Percentiles rank a stretch among this genome's conserved stretches.
These are phyloP conservation scores for Golubevia pallescens DNA, from an alignment of 1,284 basidiomycete genomes.

Conservation along the genomic window DNA sequence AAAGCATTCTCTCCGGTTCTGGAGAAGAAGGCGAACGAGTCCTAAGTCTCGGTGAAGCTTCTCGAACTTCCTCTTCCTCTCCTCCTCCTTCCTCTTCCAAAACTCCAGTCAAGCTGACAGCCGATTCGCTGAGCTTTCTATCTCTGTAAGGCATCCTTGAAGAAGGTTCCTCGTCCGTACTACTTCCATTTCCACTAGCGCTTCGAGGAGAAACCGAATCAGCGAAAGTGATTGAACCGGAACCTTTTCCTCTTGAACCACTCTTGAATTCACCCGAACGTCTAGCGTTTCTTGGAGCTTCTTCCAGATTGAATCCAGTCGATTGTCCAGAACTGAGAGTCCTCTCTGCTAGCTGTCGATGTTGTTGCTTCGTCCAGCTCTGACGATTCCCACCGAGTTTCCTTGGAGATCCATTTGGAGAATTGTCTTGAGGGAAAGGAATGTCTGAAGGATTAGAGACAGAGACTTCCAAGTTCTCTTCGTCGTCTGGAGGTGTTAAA, in stretches of 20 bases:
- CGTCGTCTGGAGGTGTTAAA: background rate
- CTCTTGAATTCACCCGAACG: background rate
- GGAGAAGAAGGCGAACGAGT: slow-evolving; percentile 3
- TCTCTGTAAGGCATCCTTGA: slow-evolving; percentile 40
- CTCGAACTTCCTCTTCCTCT: slow-evolving; percentile 8
- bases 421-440: background rate
- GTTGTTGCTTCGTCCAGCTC: background rate
- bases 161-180: slow-evolving; percentile 14
- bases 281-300: background rate
- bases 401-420: background rate
- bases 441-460: background rate
- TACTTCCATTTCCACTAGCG: slow-evolving; percentile 23
- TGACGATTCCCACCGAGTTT: background rate
- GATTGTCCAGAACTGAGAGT: background rate
- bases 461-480: background rate
- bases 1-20: background rate
- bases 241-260: slow-evolving; percentile 8
- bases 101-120: slow-evolving; percentile 41
- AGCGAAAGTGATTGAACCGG: slow-evolving; percentile 35
- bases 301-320: background rate
- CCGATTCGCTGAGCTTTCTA: slow-evolving; percentile 49
- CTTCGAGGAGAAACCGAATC: slow-evolving; percentile 24
- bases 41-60: slow-evolving; percentile 1
- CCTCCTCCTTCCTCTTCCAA: slow-evolving; percentile 38
- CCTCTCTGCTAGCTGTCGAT: background rate